These are phyloP conservation scores for Sphenostylis stenocarpa DNA, from an alignment of 306 rosid species.

Conservation along the genomic window DNA sequence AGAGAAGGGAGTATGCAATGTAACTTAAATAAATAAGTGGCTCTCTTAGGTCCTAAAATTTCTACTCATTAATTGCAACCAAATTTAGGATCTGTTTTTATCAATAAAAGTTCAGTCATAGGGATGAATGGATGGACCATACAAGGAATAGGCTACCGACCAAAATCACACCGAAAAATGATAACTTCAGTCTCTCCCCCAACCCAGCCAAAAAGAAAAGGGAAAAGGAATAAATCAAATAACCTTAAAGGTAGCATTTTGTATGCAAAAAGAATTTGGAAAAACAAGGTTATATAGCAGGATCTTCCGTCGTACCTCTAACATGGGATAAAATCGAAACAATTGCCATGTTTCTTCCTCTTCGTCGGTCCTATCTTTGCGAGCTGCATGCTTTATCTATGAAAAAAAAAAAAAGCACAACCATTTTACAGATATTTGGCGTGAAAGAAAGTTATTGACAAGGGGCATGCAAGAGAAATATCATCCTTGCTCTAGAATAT, in stretches of 20 bases:
- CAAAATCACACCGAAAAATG: no score
- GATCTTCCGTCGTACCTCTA: constrained; percentile 64
- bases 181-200: neutral
- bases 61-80: no score
- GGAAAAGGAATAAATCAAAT: neutral
- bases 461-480: neutral
- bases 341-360: constrained; percentile 96
- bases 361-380: constrained; percentile 71
- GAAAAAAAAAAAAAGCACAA: constrained; percentile 25
- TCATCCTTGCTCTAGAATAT: constrained; percentile 4
- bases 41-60: no score
- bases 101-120: no score
- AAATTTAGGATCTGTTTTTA: no score
- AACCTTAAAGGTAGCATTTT: neutral
- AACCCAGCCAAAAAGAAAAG: neutral
- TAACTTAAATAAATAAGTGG: no score
- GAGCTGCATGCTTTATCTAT: constrained; percentile 72
- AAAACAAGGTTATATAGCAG: constrained; percentile 13
- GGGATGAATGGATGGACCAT: no score
- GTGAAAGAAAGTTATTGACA: neutral
- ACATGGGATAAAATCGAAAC: constrained; percentile 79
- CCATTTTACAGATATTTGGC: neutral
- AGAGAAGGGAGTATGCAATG: no score
- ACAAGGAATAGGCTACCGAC: no score
- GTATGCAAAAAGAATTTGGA: neutral